Percentiles rank a stretch among this genome's conserved stretches.
phyloP scores from a whole-genome alignment of 2,329 filamentous ascomycete genomes.

The Penicillium capsulatum region DNA sequence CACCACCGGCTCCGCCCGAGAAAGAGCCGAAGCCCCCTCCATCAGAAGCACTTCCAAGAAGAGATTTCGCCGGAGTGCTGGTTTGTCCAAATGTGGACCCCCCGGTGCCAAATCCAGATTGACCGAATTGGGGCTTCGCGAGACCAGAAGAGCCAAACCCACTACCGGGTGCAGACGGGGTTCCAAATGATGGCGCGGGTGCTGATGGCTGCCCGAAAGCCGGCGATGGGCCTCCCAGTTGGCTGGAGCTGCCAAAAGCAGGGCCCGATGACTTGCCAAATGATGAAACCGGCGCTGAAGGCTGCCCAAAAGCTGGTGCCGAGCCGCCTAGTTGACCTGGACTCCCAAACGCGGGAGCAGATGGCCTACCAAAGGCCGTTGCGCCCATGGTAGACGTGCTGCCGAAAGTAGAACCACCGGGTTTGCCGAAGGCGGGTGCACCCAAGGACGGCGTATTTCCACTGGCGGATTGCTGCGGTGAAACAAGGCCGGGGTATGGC shows the following conservation, averaged over 20 bases:
- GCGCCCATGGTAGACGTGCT: conserved; percentile 24
- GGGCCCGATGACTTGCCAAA: no score
- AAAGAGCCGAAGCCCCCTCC: conserved; percentile 37
- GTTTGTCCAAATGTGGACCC: conserved; percentile 32
- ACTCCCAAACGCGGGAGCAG: conserved; percentile 27
- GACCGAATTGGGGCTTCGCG: conserved; percentile 34
- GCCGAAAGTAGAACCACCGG: conserved; percentile 24
- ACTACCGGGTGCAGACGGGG: conserved; percentile 17
- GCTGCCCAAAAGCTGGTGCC: conserved; percentile 28
- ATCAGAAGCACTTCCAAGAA: conserved; percentile 20
- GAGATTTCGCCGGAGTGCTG: conserved; percentile 24
- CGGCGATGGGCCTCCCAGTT: no score
- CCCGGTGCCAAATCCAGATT: conserved; percentile 28
- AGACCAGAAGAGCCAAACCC: conserved; percentile 18
- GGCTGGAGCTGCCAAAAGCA: no score
- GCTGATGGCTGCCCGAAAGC: no score
- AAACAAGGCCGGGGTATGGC: conserved; percentile 65
- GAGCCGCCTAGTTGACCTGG: conserved; percentile 25
- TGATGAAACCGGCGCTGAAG: conserved; percentile 27
- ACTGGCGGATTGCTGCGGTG: conserved; percentile 26
- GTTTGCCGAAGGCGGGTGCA: conserved; percentile 36
- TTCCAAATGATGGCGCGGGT: conserved; percentile 38
- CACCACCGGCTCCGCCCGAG: conserved; percentile 22
- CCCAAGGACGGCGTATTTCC: conserved; percentile 27
- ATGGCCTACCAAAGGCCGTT: conserved; percentile 29